Percentiles rank a stretch among this genome's conserved stretches.
Conservation (phyloP, 495 filamentous ascomycete species). For the Penicillium odoratum region DNA sequence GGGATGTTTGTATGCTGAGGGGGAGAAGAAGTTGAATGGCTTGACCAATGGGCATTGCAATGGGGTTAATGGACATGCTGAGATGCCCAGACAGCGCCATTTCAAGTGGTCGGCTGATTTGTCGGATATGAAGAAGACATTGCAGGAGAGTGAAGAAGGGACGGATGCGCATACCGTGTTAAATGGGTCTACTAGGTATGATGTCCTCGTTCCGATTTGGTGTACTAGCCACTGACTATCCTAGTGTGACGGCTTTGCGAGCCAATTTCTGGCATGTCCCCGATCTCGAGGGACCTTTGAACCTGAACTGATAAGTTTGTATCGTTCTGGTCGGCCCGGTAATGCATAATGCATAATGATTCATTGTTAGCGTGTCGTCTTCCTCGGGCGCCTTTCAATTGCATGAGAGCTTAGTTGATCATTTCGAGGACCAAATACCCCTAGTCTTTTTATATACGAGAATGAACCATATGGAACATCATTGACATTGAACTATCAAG, state of each 20-base stretch:
- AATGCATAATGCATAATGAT: constrained; percentile 18
- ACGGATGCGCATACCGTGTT: constrained; percentile 94
- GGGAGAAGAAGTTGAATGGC: constrained; percentile 11
- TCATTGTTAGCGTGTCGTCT: constrained; percentile 13
- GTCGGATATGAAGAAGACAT: constrained; percentile 48
- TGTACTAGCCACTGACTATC: constrained; percentile 7
- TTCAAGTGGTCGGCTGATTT: constrained; percentile 48
- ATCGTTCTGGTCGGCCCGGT: not conserved
- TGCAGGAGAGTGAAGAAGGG: constrained; percentile 59
- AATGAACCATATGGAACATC: constrained; percentile 6
- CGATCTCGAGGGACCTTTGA: constrained; percentile 66
- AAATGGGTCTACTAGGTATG: constrained; percentile 59
- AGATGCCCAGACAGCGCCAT: constrained; percentile 28
- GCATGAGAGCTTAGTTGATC: constrained; percentile 13
- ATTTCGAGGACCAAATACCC: not conserved
- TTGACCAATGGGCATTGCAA: constrained; percentile 37
- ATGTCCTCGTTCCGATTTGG: not conserved
- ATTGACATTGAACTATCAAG: constrained; percentile 12
- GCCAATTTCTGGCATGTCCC: constrained; percentile 89
- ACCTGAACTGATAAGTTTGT: constrained; percentile 44
- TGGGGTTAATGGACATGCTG: constrained; percentile 24
- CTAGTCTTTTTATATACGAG: constrained; percentile 15
- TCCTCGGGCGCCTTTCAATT: constrained; percentile 17
- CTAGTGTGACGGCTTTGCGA: constrained; percentile 82
- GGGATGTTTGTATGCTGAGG: constrained; percentile 80